Percentiles rank a stretch among this genome's conserved stretches.
phyloP scores from a whole-genome alignment of 1,284 basidiomycete genomes.

The Tilletia caries region DNA sequence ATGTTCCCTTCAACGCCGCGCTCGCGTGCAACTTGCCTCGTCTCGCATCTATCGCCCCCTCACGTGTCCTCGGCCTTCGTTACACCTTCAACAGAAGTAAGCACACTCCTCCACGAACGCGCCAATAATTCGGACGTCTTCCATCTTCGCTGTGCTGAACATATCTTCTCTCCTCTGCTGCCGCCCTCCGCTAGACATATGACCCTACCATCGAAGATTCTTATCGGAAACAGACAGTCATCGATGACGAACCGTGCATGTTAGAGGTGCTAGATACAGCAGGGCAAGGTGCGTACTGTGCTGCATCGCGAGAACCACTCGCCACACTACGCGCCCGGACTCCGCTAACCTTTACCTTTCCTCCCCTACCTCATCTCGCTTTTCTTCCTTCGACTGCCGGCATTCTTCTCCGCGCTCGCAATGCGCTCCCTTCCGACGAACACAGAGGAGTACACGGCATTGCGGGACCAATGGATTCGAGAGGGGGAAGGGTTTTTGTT shows the following conservation, averaged over 20 bases:
- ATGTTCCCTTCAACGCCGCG: no score
- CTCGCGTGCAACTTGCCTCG: no score
- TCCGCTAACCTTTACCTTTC: background rate
- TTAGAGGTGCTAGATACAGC: constrained; percentile 85
- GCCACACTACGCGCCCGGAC: no score
- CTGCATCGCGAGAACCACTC: no score
- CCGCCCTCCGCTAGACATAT: constrained; percentile 30
- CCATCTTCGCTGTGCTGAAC: background rate
- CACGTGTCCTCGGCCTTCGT: no score
- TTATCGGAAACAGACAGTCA: constrained; percentile 54
- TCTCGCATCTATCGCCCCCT: no score
- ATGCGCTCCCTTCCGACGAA: no score
- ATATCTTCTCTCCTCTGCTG: no score
- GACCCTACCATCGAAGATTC: constrained; percentile 55
- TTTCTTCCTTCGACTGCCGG: no score
- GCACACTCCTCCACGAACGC: no score
- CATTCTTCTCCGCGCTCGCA: background rate
- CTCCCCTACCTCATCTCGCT: background rate
- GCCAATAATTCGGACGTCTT: no score
- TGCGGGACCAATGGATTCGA: constrained; percentile 56
- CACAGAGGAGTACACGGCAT: constrained; percentile 55
- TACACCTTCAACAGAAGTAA: background rate
- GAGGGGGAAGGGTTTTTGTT: constrained; percentile 56
- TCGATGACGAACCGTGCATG: constrained; percentile 57
- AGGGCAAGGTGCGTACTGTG: constrained; percentile 63